Evolutionary conservation across 106 monocot species (phyloP).

Genomic region (Cymbidium sinense): DNA sequence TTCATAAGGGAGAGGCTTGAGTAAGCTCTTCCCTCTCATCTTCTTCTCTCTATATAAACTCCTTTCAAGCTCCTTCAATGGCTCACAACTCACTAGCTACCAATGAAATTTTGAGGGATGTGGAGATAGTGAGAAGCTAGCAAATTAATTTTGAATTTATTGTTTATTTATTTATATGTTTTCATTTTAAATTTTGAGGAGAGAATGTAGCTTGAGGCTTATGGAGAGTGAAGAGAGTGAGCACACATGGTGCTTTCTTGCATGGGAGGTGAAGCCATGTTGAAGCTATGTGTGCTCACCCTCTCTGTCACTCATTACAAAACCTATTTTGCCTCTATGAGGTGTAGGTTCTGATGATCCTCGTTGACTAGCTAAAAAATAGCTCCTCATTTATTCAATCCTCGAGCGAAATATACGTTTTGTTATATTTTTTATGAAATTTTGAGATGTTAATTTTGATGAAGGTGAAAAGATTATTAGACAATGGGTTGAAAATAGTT

Average conservation of each 20-base stretch:
- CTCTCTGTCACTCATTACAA: conserved; percentile 19
- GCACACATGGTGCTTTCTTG: conserved; percentile 24
- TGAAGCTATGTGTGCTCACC: conserved; percentile 20
- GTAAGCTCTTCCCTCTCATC: not conserved
- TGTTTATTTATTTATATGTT: not conserved
- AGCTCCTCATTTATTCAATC: too few relatives aligned
- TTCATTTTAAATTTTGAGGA: not conserved
- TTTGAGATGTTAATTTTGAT: too few relatives aligned
- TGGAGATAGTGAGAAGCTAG: not conserved
- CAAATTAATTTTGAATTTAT: not conserved
- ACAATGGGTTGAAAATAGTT: too few relatives aligned
- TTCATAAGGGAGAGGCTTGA: not conserved
- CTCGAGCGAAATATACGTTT: too few relatives aligned
- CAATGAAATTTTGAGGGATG: not conserved
- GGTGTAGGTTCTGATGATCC: too few relatives aligned
- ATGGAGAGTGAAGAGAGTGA: conserved; percentile 25
- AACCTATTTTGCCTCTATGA: not conserved
- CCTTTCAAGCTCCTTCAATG: not conserved
- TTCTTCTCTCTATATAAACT: conserved; percentile 8
- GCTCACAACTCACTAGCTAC: not conserved
- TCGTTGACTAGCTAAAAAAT: too few relatives aligned
- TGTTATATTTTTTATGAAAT: too few relatives aligned
- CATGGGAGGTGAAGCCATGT: conserved; percentile 4
- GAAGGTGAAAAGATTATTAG: too few relatives aligned
- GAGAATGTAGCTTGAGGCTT: not conserved